Base-by-base conservation (phyloP, 768 basidiomycete species). In the Boletus edulis region DNA sequence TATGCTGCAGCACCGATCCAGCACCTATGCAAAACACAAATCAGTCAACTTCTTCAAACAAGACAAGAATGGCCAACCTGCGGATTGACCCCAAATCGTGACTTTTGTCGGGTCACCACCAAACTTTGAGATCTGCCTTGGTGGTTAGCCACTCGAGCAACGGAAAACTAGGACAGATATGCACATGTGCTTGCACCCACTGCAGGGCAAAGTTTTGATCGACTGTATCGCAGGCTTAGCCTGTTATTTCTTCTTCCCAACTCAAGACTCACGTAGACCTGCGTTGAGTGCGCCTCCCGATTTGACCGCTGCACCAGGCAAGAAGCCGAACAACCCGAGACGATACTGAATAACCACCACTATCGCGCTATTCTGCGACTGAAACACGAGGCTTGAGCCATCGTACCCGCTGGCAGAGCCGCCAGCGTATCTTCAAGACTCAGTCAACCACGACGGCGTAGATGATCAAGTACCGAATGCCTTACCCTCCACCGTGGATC, bases 1-100 rank as follows among this genome's bases (percentile, higher is more conserved):
- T 49, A 31, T 81, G 80, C 50, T 81, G 80, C 9, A 81, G 34
- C 7, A 81, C 79, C 1, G 80, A 81, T 3, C 78, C 79, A 35
- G 75, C 80, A 51, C 77, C 76, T 75, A 37, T 35, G 38, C 14
- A 31, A 48, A 1, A 35, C 43, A 6, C 29, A 17, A 4, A 12
- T 29, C 4, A 34, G 17, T 1, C 13, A 9, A 7, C 11, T 4
- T 12, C 15, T 12, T 44, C 35, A n/a, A 13, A 34, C 24, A 47
- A 8, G 24, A 38, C 22, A 14, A 12, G 18, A 3, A 12, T 14
- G 12, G 13, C 50, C 38, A 13, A 65, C 64, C 65, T 39, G 65
- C 65, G 13, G 65, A 66, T 52, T 71, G 56, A 8, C 74, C 73
- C 72, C 71, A 72, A 9, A 74, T 73, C 5, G 71, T 71, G 24